phyloP scores from a whole-genome alignment of 1,284 basidiomycete genomes.

The Amylostereum areolatum region DNA sequence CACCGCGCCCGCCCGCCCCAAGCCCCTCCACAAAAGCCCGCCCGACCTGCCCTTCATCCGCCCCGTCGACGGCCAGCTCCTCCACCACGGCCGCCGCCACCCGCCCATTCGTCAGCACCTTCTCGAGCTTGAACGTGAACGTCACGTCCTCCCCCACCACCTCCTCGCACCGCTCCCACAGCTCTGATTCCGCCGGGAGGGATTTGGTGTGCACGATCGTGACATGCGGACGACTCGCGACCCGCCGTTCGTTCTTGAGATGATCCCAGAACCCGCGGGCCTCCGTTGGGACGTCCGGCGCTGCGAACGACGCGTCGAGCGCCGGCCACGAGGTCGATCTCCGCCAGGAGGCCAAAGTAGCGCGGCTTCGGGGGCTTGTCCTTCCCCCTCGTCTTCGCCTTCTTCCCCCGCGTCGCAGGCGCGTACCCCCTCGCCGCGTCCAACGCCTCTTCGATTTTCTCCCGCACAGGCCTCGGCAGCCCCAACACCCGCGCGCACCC shows the following conservation, averaged over 20 bases:
- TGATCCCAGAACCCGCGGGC: conserved; percentile 43
- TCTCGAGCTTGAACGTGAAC: conserved; percentile 58
- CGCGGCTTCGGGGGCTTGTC: conserved; percentile 33
- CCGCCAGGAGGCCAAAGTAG: conserved; percentile 77
- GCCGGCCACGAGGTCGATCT: conserved; percentile 54
- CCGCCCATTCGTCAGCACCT: conserved; percentile 72
- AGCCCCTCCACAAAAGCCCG: conserved; percentile 39
- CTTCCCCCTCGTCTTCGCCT: conserved; percentile 28
- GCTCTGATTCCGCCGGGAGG: conserved; percentile 37
- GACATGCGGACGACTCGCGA: conserved; percentile 72
- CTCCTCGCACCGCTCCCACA: conserved; percentile 65
- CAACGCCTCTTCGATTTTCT: conserved; percentile 57
- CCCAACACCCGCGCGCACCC: conserved; percentile 47
- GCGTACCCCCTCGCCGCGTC: conserved; percentile 46
- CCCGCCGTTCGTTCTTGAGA: conserved; percentile 41
- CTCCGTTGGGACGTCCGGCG: conserved; percentile 19
- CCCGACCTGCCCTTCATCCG: conserved; percentile 26
- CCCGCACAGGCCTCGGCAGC: conserved; percentile 46
- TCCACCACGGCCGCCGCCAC: conserved; percentile 77
- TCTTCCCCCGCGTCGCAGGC: conserved; percentile 28
- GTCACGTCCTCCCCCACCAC: conserved; percentile 43
- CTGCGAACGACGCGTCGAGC: conserved; percentile 33
- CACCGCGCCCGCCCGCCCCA: conserved; percentile 41
- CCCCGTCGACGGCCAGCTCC: conserved; percentile 38
- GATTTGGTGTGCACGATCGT: conserved; percentile 77